Evolutionary conservation across 1,284 basidiomycete genomes (phyloP).

Genomic region (Golubevia sp.): DNA sequence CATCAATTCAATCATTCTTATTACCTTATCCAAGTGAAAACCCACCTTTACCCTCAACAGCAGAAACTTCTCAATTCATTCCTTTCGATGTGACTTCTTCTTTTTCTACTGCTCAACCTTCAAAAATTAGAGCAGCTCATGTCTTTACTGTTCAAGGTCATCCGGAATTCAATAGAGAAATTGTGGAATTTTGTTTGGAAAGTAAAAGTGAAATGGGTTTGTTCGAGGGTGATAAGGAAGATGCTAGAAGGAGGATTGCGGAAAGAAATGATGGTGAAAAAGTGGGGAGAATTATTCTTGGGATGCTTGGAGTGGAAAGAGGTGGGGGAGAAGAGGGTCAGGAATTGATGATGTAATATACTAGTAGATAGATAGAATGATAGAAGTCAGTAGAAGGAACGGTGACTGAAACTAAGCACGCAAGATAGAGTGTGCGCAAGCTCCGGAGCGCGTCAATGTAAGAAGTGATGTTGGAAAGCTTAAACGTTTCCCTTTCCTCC

Average conservation of each 20-base stretch:
- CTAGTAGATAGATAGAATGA: too few species aligned
- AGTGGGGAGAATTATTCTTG: constrained; percentile 35
- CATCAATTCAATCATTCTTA: constrained; percentile 38
- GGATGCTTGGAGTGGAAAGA: constrained; percentile 54
- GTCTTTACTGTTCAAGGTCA: constrained; percentile 50
- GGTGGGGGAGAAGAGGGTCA: constrained; percentile 39
- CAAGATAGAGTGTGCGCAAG: too few species aligned
- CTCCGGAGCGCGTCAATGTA: too few species aligned
- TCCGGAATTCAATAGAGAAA: constrained; percentile 41
- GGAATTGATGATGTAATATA: too few species aligned
- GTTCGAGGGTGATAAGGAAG: constrained; percentile 18
- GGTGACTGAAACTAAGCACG: too few species aligned
- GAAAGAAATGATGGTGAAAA: constrained; percentile 40
- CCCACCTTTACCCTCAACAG: constrained; percentile 46
- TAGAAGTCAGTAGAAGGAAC: too few species aligned
- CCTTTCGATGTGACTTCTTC: constrained; percentile 50
- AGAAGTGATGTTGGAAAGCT: too few species aligned
- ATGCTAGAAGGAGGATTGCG: constrained; percentile 23
- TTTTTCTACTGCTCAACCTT: constrained; percentile 40
- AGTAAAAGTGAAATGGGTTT: constrained; percentile 34
- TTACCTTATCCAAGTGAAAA: constrained; percentile 49
- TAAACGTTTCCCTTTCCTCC: too few species aligned
- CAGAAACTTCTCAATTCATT: constrained; percentile 47
- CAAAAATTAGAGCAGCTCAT: constrained; percentile 38
- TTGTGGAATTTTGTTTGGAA: constrained; percentile 34